Evolutionary conservation across 1,139 yeast genomes (phyloP).

Genomic region (Kurtzmaniella quercitrusa): DNA sequence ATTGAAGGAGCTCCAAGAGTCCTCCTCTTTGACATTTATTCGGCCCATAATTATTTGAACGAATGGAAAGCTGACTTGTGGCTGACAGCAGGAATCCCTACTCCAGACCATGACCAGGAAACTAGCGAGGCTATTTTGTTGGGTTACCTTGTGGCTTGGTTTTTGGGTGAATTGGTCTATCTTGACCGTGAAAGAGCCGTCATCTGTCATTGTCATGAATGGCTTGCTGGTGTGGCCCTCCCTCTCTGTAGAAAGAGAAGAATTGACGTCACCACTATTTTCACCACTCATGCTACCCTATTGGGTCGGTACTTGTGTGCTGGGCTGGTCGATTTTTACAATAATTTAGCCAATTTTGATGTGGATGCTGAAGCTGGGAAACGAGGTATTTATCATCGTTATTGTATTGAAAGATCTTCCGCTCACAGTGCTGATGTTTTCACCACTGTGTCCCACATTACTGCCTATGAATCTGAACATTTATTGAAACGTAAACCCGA

Average conservation of each 20-base stretch:
- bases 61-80: constrained; percentile 96
- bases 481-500: constrained; percentile 93
- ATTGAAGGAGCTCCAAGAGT: constrained; percentile 97
- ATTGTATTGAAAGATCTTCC: constrained; percentile 95
- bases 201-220: constrained; percentile 93
- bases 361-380: constrained; percentile 98
- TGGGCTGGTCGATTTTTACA: constrained; percentile 92
- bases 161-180: constrained; percentile 84
- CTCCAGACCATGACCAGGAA: constrained; percentile 85
- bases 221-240: constrained; percentile 96
- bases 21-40: constrained; percentile 75
- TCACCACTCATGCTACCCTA: constrained; percentile 96
- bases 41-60: constrained; percentile 65
- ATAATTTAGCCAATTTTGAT: constrained; percentile 84
- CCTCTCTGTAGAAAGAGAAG: constrained; percentile 90
- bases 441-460: constrained; percentile 94
- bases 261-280: constrained; percentile 90
- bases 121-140: constrained; percentile 88
- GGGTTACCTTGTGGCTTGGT: constrained; percentile 96
- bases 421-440: constrained; percentile 96
- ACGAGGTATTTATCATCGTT: constrained; percentile 94
- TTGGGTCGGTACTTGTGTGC: constrained; percentile 95
- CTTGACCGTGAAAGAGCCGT: constrained; percentile 84
- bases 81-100: constrained; percentile 88
- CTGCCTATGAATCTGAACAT: constrained; percentile 93